Evolutionary conservation across 148 eudicot genomes (phyloP).

Genomic region (Camellia lanceoleosa): DNA sequence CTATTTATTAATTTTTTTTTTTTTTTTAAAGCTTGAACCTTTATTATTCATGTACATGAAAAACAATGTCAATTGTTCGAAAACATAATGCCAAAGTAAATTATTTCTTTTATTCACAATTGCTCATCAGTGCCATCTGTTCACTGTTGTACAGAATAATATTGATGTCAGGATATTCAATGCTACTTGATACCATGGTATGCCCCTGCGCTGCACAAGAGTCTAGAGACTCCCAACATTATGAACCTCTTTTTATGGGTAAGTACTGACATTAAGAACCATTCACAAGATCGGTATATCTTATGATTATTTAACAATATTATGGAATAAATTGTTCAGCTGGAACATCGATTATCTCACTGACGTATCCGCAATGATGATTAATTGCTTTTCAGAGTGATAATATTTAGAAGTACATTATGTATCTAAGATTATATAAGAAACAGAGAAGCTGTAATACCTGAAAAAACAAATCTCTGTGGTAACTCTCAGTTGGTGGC

Average conservation of each 20-base stretch:
- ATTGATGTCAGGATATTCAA: neutral
- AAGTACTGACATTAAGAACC: neutral
- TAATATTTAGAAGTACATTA: neutral
- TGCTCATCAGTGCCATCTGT: neutral
- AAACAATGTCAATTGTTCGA: neutral
- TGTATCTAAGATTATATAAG: neutral
- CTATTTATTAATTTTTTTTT: too few relatives aligned
- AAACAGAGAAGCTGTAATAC: conserved; percentile 33
- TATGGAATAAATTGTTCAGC: neutral
- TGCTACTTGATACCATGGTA: neutral
- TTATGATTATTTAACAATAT: neutral
- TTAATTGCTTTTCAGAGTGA: neutral
- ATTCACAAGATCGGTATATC: neutral
- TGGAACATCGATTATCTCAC: neutral
- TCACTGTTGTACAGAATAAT: neutral
- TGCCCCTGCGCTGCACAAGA: neutral
- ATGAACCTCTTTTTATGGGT: too few relatives aligned
- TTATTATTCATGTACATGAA: neutral
- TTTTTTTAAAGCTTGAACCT: neutral
- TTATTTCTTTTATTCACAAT: neutral
- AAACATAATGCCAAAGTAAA: neutral
- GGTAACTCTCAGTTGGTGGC: conserved; percentile 87
- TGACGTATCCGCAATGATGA: neutral
- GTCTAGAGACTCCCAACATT: too few relatives aligned
- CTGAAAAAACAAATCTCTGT: conserved; percentile 89